Conservation (phyloP, 345 rosid genomes). For the Laguncularia racemosa region DNA sequence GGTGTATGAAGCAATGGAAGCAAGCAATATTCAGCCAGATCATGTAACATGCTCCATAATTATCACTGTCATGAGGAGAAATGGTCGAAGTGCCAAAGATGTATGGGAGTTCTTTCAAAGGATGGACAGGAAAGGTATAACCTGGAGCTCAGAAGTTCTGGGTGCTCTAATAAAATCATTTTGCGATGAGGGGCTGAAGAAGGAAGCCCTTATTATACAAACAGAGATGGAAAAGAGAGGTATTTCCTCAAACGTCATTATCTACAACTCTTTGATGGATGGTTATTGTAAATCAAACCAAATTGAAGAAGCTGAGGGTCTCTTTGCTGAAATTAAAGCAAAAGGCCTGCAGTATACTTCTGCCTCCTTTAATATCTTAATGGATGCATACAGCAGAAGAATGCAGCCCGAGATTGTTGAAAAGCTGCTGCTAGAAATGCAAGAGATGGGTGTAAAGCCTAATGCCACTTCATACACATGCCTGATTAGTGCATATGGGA, state of each 20-base stretch:
- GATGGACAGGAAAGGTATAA: constrained; percentile 71
- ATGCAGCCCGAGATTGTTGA: constrained; percentile 83
- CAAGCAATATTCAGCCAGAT: constrained; percentile 46
- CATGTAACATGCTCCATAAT: constrained; percentile 70
- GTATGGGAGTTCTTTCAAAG: constrained; percentile 67
- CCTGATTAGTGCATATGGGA: constrained; percentile 75
- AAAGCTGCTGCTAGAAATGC: constrained; percentile 60
- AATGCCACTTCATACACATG: constrained; percentile 63
- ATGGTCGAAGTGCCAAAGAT: constrained; percentile 62
- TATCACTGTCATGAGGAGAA: constrained; percentile 67
- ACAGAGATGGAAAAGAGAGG: constrained; percentile 91
- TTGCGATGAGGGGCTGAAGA: constrained; percentile 75
- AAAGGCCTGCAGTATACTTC: constrained; percentile 57
- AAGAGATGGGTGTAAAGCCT: constrained; percentile 52
- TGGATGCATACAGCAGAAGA: constrained; percentile 84
- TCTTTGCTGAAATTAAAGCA: constrained; percentile 59
- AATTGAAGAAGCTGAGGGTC: constrained; percentile 82
- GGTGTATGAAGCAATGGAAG: constrained; percentile 62
- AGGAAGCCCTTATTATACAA: constrained; percentile 71
- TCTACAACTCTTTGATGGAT: constrained; percentile 78
- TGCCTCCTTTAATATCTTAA: constrained; percentile 60
- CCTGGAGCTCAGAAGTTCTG: constrained; percentile 64
- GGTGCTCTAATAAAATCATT: constrained; percentile 72
- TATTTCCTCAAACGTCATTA: constrained; percentile 41
- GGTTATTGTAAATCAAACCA: constrained; percentile 64